A percentile compares a stretch with the other conserved stretches of the same genome.
Evolutionary conservation across 495 filamentous ascomycete genomes (phyloP).

Genomic region (Acidiella bohemica): DNA sequence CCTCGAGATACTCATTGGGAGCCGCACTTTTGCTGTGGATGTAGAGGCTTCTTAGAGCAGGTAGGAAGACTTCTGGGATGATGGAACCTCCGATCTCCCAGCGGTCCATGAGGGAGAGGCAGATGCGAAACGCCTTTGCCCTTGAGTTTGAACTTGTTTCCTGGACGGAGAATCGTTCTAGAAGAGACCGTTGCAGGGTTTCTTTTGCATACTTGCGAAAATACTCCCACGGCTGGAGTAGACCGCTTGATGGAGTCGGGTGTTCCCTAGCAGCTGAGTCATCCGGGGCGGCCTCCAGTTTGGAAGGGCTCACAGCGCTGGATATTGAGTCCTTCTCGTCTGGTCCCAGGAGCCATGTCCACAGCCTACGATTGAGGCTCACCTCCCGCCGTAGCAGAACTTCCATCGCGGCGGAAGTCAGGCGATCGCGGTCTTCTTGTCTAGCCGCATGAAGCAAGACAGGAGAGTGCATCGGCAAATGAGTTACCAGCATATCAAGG

Average conservation of each 20-base stretch:
- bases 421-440: conserved; percentile 57
- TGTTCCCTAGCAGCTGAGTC: not conserved
- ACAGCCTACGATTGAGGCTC: conserved; percentile 86
- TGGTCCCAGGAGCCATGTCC: conserved; percentile 92
- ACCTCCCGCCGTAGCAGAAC: conserved; percentile 85
- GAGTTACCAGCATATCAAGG: conserved; percentile 79
- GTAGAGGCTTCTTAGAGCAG: conserved; percentile 66
- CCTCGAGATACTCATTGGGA: conserved; percentile 65
- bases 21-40: conserved; percentile 47
- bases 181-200: conserved; percentile 57
- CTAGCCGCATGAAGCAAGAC: conserved; percentile 64
- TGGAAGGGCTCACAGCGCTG: too few species aligned
- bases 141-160: too few species aligned
- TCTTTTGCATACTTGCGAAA: conserved; percentile 67
- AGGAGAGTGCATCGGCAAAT: conserved; percentile 76
- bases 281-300: too few species aligned
- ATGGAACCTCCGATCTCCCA: conserved; percentile 92
- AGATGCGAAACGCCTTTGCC: conserved; percentile 84
- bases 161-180: conserved; percentile 55
- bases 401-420: conserved; percentile 67
- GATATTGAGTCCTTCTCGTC: conserved; percentile 41
- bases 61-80: conserved; percentile 74
- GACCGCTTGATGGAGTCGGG: not conserved
- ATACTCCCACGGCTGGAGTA: conserved; percentile 37
- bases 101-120: conserved; percentile 88